phyloP scores from a whole-genome alignment of 306 rosid species.

The Fagus sylvatica region DNA sequence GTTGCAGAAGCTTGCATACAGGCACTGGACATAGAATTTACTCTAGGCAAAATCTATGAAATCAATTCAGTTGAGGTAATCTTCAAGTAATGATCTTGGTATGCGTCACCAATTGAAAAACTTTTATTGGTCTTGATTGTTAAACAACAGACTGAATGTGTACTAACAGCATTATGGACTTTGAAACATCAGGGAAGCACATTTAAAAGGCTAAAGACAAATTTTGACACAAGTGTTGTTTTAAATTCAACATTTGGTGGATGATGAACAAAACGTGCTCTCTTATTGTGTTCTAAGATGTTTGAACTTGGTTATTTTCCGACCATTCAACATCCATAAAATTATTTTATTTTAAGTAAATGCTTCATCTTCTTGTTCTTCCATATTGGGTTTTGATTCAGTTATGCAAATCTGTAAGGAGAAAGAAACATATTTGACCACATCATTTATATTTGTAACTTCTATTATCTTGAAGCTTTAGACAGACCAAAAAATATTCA shows the following conservation, averaged over 20 bases:
- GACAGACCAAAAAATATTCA: not conserved
- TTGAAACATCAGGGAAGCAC: too few relatives aligned
- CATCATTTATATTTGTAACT: not conserved
- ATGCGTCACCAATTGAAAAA: not conserved
- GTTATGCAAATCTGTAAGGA: not conserved
- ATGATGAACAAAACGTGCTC: not conserved
- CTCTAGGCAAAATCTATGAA: constrained; percentile 77
- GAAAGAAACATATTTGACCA: not conserved
- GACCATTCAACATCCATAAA: not conserved
- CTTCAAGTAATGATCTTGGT: constrained; percentile 21
- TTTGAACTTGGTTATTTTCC: not conserved
- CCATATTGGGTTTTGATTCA: not conserved
- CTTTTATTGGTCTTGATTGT: not conserved
- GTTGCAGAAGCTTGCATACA: constrained; percentile 98
- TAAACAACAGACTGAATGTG: not conserved
- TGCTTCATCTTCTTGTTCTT: not conserved
- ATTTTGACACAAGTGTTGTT: too few relatives aligned
- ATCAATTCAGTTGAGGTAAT: constrained; percentile 83
- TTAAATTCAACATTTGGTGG: not conserved
- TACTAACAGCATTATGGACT: not conserved
- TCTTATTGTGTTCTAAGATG: not conserved
- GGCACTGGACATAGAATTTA: constrained; percentile 79
- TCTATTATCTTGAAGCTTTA: not conserved
- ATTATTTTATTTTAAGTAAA: not conserved
- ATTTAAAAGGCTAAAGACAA: too few relatives aligned